Base-by-base conservation (phyloP, 805 yeast genomes). In the Starmera amethionina region DNA sequence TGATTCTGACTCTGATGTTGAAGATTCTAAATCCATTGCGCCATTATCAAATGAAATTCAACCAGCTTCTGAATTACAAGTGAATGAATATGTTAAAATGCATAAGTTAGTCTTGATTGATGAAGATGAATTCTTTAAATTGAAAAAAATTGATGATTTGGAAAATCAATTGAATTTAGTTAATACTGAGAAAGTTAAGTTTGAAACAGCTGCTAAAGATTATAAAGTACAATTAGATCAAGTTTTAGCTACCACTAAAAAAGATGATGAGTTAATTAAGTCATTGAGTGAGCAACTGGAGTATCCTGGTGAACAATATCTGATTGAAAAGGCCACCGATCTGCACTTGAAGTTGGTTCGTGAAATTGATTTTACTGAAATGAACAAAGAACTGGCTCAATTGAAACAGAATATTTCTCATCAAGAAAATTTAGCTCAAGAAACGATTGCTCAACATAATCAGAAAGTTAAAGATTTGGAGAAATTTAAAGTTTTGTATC, bases 81-180 rank as follows among this genome's bases (percentile, higher is more conserved):
- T 63, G 14, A 52, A 59, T 38, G 37, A 48, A 9, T 62, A 57
- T 40, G 66, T 64, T 7, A 45, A 50, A 9, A 42, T 46, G 19
- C 55, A 60, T 39, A 48, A 52, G 13, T 37, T 62, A 36, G 56
- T 60, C 1, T 28, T 59, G n/a, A 34, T 59, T 8, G 55, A 56
- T 14, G 19, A 36, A 11, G 43, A 42, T 4, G 56, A 59, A 18
- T 58, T 42, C 12, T 34, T 39, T 10, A 38, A 30, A 18, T 38
- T 49, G 29, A 32, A 5, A 16, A 13, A 11, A 10, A 32, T 10
- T 8, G 34, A 10, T 15, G 34, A 32, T 8, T 34, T 34, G 30
- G 36, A 34, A 25, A 13, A 14, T 13, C 22, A 34, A 34, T 19
- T 34, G 3, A 7, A 27, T 13, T 12, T 12, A 4, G n/a, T 34